Evolutionary conservation across 2,329 filamentous ascomycete species (phyloP).

Genomic region (Rachicladosporium sp.): DNA sequence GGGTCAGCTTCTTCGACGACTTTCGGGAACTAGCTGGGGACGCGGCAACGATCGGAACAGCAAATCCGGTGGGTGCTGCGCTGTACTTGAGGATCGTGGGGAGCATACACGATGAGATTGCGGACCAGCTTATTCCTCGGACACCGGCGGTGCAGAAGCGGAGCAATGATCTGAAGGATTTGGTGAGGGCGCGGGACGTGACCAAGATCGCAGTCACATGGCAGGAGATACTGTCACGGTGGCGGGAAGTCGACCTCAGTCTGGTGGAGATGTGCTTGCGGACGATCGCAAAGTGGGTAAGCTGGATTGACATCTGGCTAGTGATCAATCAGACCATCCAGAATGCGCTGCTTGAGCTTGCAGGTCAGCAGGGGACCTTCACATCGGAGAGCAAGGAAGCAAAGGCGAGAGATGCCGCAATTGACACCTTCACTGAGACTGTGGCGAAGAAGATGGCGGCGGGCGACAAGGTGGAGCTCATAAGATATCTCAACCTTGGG

Average conservation of each 20-base stretch:
- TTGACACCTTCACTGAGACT: constrained; percentile 91
- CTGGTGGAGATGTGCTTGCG: constrained; percentile 81
- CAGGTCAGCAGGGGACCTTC: constrained; percentile 55
- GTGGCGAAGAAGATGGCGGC: constrained; percentile 97
- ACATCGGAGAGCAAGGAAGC: constrained; percentile 48
- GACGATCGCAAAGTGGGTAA: constrained; percentile 93
- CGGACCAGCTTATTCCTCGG: constrained; percentile 74
- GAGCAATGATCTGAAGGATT: constrained; percentile 82
- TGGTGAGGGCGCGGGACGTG: constrained; percentile 76
- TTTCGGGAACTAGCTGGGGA: constrained; percentile 64
- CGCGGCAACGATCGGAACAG: constrained; percentile 38
- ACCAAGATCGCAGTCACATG: constrained; percentile 78
- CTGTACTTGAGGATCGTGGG: constrained; percentile 81
- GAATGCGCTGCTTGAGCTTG: constrained; percentile 69
- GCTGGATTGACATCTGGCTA: constrained; percentile 94
- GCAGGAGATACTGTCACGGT: constrained; percentile 78
- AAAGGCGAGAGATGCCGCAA: constrained; percentile 76
- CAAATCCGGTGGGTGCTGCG: constrained; percentile 64
- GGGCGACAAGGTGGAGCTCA: constrained; percentile 85
- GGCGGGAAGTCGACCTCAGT: constrained; percentile 52
- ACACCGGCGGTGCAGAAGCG: constrained; percentile 68
- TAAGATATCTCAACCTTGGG: constrained; percentile 76
- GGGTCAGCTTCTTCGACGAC: constrained; percentile 85
- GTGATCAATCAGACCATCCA: constrained; percentile 86
- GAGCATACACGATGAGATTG: constrained; percentile 94